Evolutionary conservation across 306 rosid species (phyloP).

Genomic region (Vigna unguiculata): DNA sequence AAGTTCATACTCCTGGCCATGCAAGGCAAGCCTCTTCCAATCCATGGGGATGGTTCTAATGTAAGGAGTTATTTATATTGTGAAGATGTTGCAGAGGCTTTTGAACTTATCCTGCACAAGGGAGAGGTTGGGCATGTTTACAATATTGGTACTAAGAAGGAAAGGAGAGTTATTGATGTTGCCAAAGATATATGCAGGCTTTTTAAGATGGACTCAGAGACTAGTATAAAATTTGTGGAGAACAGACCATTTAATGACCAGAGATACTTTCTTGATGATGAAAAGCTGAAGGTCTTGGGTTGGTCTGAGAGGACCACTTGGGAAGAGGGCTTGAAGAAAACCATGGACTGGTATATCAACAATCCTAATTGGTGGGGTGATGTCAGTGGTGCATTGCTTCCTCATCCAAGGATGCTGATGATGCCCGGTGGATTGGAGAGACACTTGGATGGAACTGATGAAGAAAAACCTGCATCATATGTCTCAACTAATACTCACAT

Average conservation of each 20-base stretch:
- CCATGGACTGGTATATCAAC: conserved; percentile 82
- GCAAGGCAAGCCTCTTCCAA: conserved; percentile 89
- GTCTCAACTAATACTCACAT: conserved; percentile 66
- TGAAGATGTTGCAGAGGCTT: conserved; percentile 96
- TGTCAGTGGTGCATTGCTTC: conserved; percentile 91
- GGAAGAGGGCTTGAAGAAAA: conserved; percentile 95
- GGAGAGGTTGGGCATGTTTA: conserved; percentile 98
- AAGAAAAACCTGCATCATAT: conserved; percentile 57
- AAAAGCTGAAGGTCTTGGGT: conserved; percentile 81
- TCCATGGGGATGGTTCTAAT: conserved; percentile 93
- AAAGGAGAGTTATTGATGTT: conserved; percentile 92
- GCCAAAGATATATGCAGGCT: conserved; percentile 82
- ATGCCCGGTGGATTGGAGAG: conserved; percentile 92
- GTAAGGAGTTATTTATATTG: conserved; percentile 92
- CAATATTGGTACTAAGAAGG: conserved; percentile 86
- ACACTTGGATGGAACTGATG: conserved; percentile 70
- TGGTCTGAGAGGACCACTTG: conserved; percentile 86
- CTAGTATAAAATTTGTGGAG: conserved; percentile 84
- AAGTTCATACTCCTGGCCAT: conserved; percentile 90
- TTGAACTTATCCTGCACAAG: conserved; percentile 87
- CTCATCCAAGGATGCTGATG: conserved; percentile 94
- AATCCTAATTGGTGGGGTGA: conserved; percentile 97
- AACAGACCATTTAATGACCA: conserved; percentile 94
- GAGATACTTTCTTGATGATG: conserved; percentile 84
- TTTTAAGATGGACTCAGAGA: conserved; percentile 63